Evolutionary conservation across 805 yeast species (phyloP), one percentile per base, ranked within the genome.

Genomic region (Barnettozyma californica): DNA sequence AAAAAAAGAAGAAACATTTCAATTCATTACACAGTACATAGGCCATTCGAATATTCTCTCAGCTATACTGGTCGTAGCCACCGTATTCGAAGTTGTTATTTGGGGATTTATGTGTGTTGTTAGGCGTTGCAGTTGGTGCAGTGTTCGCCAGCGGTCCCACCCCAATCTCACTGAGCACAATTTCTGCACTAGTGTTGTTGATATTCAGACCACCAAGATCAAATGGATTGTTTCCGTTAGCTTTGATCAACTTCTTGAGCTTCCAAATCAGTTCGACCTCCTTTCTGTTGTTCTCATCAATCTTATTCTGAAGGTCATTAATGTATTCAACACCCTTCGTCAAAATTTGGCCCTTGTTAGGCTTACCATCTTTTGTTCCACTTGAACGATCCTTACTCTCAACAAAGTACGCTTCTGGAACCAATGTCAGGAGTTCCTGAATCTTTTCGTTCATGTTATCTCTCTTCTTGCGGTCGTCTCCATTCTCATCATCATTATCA

Each of bases 321-420:
- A 87, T 78, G 58, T 84, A 86, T 52, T 84, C 90, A 2, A 86
- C 90, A 0, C 88, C 77, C 59, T 83, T 85, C 9, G 87, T 77
- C 50, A 87, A 68, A 2, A 87, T 84, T 61, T 85, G 92, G 2
- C 95, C 95, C 66, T 87, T 87, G 60, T 85, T 86, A 0, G 95
- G 95, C 55, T 84, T 85, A 2, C 92, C 94, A 58, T 85, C 92
- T 53, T 83, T 84, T 1, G 92, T 85, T 0, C 92, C 92, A 6
- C 79, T 71, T 3, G 79, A 76, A 53, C 73, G 75, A 45, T 59
- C 60, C 45, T 60, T 61, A 11, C 57, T 50, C 4, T 75, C 77
- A 1, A 67, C 61, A 52, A 80, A 80, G 53, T 74, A 69, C 2
- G 68, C 68, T n/a, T 58, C 63, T 9, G 78, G 78, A 10, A 80